Evolutionary conservation across 2,329 filamentous ascomycete genomes (phyloP).

Genomic region (Penicillium sp.): DNA sequence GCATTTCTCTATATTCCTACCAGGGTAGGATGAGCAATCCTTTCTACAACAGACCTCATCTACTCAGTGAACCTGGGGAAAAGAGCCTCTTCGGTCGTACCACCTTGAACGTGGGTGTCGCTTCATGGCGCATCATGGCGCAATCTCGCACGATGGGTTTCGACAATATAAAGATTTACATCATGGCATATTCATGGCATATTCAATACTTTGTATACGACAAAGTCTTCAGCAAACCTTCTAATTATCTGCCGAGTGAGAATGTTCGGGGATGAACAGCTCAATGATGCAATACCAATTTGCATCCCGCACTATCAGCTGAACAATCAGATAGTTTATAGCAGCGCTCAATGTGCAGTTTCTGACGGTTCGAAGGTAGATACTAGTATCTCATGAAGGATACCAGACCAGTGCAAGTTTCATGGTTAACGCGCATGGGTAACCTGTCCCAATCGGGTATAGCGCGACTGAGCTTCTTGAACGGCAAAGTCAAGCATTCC

Average conservation of each 20-base stretch:
- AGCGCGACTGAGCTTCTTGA: conserved; percentile 3
- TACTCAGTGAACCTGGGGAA: background rate
- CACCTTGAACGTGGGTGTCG: background rate
- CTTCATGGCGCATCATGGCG: background rate
- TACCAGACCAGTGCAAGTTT: background rate
- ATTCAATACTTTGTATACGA: too few relatives aligned
- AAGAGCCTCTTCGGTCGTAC: background rate
- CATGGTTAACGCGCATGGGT: background rate
- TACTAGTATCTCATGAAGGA: background rate
- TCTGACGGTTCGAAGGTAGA: background rate
- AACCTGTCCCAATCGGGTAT: conserved; percentile 7
- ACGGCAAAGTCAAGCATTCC: conserved; percentile 5
- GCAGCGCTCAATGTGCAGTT: background rate
- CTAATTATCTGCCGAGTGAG: background rate
- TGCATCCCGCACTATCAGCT: background rate
- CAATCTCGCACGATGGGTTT: background rate
- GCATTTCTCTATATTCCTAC: background rate
- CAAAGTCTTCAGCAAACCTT: background rate
- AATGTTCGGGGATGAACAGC: background rate
- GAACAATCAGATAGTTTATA: background rate
- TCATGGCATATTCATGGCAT: too few relatives aligned
- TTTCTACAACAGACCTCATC: background rate
- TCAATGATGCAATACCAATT: background rate
- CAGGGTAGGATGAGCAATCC: background rate
- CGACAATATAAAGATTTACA: background rate